phyloP scores from a whole-genome alignment of 2,329 filamentous ascomycete genomes.

The Colletotrichum liaoningense region DNA sequence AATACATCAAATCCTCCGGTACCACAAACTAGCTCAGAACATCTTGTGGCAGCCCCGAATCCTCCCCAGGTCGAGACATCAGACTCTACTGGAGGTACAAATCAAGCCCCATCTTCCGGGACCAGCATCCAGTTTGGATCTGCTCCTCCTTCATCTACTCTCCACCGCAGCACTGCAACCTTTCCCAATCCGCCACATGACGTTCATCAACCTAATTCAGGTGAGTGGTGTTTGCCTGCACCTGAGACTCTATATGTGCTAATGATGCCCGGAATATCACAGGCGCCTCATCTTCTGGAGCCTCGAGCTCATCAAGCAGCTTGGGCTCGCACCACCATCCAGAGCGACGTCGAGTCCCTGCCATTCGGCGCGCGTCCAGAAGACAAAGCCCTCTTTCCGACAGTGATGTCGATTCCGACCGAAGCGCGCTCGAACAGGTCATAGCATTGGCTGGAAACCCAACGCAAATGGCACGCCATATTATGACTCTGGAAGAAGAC shows the following conservation, averaged over 20 bases:
- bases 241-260: no score
- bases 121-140: constrained; percentile 34
- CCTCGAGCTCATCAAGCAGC: constrained; percentile 5
- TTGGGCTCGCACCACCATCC: not conserved
- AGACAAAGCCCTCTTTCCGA: constrained; percentile 28
- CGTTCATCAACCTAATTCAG: constrained; percentile 6
- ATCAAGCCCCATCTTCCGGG: constrained; percentile 9
- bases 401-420: constrained; percentile 12
- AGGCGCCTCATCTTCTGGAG: not conserved
- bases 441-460: not conserved
- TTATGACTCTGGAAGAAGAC: not conserved
- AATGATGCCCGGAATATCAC: not conserved
- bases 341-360: constrained; percentile 13
- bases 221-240: not conserved
- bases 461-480: not conserved
- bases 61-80: not conserved
- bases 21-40: not conserved
- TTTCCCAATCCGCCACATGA: constrained; percentile 9
- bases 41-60: not conserved
- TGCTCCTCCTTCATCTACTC: constrained; percentile 26
- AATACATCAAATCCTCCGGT: not conserved
- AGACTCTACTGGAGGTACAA: not conserved
- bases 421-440: constrained; percentile 32
- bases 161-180: not conserved
- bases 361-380: constrained; percentile 11